Conservation (phyloP, 1,284 basidiomycete genomes). For the Tilletia setariae region DNA sequence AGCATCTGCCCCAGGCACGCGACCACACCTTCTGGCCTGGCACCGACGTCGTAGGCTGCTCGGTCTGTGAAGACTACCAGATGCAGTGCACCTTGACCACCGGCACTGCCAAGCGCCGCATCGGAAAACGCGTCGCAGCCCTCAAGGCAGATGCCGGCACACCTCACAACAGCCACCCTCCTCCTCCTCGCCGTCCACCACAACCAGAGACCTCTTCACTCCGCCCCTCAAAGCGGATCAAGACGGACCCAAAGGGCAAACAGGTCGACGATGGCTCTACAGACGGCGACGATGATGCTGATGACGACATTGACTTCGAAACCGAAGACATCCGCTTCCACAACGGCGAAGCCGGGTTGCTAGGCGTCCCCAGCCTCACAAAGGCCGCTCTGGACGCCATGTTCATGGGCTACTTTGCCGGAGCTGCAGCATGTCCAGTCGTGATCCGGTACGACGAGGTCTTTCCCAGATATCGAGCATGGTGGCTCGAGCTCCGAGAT, state of each 20-base stretch:
- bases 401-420: slow-evolving; percentile 7
- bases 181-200: no score
- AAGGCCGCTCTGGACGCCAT: neutral
- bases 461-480: slow-evolving; percentile 3
- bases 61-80: neutral
- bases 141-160: neutral
- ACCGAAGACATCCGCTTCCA: neutral
- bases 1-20: neutral
- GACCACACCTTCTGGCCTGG: slow-evolving; percentile 3
- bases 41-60: neutral
- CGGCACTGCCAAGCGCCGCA: neutral
- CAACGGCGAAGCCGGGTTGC: neutral
- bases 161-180: neutral
- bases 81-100: slow-evolving; percentile 2
- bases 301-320: no score
- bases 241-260: no score
- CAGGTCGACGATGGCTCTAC: no score
- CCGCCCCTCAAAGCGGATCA: no score
- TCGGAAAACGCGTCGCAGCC: neutral
- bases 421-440: neutral
- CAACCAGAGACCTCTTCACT: no score
- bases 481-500: neutral
- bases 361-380: neutral
- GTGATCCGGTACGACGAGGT: slow-evolving; percentile 7
- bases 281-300: no score